Base-by-base conservation (phyloP, 805 yeast species). In the Candida ovalis region DNA sequence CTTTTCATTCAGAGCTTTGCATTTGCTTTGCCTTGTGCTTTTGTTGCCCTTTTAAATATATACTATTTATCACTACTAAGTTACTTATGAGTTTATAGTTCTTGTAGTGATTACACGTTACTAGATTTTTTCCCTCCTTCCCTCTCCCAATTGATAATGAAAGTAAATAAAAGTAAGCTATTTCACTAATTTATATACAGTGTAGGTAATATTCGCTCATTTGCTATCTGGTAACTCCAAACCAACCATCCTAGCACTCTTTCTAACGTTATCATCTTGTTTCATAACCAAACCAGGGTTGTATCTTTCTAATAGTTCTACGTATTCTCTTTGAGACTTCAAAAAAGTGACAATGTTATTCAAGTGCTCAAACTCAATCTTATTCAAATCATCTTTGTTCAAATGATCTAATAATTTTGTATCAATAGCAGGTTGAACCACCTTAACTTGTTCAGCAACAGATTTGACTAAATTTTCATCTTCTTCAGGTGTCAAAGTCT, bases 181-280 rank as follows among this genome's bases (percentile, higher is more conserved):
- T 10, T 19, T 35, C 13, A 21, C 15, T 30, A 10, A 21, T 12
- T 12, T 37, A 37, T 37, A 22, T 37, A 21, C 40, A 37, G 38
- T 17, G 28, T 25, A 25, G 10, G 10, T 25, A 25, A 17, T 4
- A 30, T 7, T 17, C 9, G 15, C 9, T 30, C 21, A 33, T 23
- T 54, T 52, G 62, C 22, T 7, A 51, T 74, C 72, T 7, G 89
- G 90, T 13, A 84, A 70, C 45, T 81, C 80, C 45, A 92, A 75
- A 0, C 99, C 99, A n/a, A 92, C 99, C 53, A 83, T 77, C 48
- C 83, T 76, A 6, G 98, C 99, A 1, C 96, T 86, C 62, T 77
- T 79, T 57, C 82, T 74, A 24, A 92, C 83, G 47, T 84, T 82
- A 51, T 92, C 97, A 44, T 77, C 78, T 60, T 87, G 96, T 23